Conservation (phyloP, 2,329 filamentous ascomycete genomes). For the Pseudogymnoascus sp. region DNA sequence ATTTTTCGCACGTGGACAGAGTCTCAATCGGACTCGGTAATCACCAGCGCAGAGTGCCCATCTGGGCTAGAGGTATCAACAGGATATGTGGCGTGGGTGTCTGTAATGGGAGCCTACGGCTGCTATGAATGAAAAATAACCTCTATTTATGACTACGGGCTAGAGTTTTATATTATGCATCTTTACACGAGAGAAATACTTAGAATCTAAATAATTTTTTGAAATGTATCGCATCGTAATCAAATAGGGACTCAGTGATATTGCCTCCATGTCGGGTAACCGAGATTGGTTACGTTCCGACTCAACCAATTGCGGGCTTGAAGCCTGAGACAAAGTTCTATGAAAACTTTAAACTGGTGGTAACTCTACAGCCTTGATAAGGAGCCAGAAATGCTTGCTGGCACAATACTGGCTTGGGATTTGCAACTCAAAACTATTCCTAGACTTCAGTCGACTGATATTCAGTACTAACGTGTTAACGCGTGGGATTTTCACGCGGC, state of each 20-base stretch:
- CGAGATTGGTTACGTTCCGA: too few species aligned
- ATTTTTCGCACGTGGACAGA: constrained; percentile 32
- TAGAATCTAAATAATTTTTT: not conserved
- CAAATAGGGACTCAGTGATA: too few species aligned
- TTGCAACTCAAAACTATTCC: not conserved
- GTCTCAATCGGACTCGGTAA: constrained; percentile 12
- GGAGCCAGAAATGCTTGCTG: too few species aligned
- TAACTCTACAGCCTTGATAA: too few species aligned
- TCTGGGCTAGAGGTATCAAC: not conserved
- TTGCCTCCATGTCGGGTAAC: too few species aligned
- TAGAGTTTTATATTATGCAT: not conserved
- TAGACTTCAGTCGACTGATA: not conserved
- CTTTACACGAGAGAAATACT: not conserved
- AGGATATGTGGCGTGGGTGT: not conserved
- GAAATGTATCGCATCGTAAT: too few species aligned
- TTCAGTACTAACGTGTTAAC: not conserved
- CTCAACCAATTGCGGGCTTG: too few species aligned
- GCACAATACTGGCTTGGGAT: too few species aligned
- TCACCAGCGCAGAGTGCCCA: not conserved
- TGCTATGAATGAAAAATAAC: not conserved
- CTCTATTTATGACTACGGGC: not conserved
- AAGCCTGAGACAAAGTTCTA: too few species aligned
- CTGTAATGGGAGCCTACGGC: not conserved
- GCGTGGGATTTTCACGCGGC: not conserved
- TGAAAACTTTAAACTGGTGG: too few species aligned